Evolutionary conservation across 225 moss, liverwort and hornwort genomes (phyloP).

Genomic region (Physcomitrium patens): DNA sequence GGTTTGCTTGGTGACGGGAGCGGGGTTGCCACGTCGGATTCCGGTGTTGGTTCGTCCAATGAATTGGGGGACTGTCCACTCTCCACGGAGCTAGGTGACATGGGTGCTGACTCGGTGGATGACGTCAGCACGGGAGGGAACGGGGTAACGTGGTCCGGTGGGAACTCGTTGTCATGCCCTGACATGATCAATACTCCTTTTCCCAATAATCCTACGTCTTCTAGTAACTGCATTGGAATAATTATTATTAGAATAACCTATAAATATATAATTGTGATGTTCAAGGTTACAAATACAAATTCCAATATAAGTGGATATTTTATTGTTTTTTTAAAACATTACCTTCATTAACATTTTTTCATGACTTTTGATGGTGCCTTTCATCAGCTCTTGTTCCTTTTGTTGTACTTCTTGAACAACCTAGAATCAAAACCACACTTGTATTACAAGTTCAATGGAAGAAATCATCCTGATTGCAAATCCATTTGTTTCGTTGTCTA

Average conservation of each 20-base stretch:
- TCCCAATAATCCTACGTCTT: constrained; percentile 81
- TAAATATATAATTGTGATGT: too few relatives aligned
- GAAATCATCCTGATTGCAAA: too few relatives aligned
- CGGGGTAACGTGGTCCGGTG: constrained; percentile 9
- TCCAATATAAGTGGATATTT: too few relatives aligned
- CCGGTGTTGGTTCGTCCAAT: neutral
- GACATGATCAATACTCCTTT: constrained; percentile 87
- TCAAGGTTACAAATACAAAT: too few relatives aligned
- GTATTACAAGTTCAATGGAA: too few relatives aligned
- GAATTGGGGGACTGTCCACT: neutral
- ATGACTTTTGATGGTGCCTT: constrained; percentile 73
- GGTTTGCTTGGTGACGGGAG: too few relatives aligned
- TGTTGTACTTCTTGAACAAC: neutral
- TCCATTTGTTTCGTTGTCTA: too few relatives aligned
- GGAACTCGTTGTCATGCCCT: constrained; percentile 67
- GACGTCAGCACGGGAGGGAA: constrained; percentile 13
- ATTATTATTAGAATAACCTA: too few relatives aligned
- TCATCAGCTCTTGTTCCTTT: constrained; percentile 45
- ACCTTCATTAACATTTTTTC: constrained; percentile 88
- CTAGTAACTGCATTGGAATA: constrained; percentile 54
- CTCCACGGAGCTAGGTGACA: neutral
- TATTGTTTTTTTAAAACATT: too few relatives aligned
- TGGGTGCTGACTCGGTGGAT: neutral
- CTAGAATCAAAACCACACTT: constrained; percentile 3
- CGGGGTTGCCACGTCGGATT: too few relatives aligned